phyloP scores from a whole-genome alignment of 2,329 filamentous ascomycete species.

The Colletotrichum sp. region DNA sequence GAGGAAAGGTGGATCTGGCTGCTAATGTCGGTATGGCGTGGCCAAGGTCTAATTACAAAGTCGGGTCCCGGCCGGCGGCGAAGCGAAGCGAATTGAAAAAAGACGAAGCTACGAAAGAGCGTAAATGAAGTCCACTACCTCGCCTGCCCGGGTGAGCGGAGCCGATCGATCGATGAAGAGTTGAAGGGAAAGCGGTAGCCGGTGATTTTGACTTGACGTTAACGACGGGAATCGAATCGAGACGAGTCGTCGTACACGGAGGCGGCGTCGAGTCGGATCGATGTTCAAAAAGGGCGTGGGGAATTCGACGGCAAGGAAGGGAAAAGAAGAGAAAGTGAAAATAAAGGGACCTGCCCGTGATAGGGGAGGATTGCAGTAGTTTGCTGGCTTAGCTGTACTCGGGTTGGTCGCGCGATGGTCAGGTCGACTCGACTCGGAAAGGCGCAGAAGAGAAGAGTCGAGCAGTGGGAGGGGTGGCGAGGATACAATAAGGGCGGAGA shows the following conservation, averaged over 20 bases:
- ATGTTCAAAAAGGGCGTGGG: slow-evolving; percentile 18
- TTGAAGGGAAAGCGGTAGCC: background rate
- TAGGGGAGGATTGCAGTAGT: slow-evolving; percentile 26
- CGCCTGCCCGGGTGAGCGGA: background rate
- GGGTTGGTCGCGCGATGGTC: slow-evolving; percentile 19
- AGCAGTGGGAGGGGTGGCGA: slow-evolving; percentile 20
- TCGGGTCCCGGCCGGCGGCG: slow-evolving; percentile 24
- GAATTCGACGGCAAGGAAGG: background rate
- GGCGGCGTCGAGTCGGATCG: slow-evolving; percentile 20
- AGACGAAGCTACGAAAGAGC: slow-evolving; percentile 14
- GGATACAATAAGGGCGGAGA: slow-evolving; percentile 20
- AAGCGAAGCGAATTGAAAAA: slow-evolving; percentile 20
- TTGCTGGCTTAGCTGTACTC: slow-evolving; percentile 16
- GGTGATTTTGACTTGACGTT: slow-evolving; percentile 1
- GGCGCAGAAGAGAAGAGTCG: slow-evolving; percentile 17
- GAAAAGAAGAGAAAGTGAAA: slow-evolving; percentile 19
- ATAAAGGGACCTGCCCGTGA: slow-evolving; percentile 37
- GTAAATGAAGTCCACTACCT: slow-evolving; percentile 1
- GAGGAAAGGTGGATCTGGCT: slow-evolving; percentile 8
- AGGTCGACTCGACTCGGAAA: slow-evolving; percentile 19
- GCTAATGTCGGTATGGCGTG: slow-evolving; percentile 5
- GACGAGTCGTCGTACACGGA: background rate
- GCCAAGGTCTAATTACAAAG: slow-evolving; percentile 20
- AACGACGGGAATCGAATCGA: slow-evolving; percentile 7
- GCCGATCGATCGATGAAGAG: background rate